These are phyloP conservation scores for Candida tammaniensis DNA, from an alignment of 805 yeast species.

Conservation along the genomic window DNA sequence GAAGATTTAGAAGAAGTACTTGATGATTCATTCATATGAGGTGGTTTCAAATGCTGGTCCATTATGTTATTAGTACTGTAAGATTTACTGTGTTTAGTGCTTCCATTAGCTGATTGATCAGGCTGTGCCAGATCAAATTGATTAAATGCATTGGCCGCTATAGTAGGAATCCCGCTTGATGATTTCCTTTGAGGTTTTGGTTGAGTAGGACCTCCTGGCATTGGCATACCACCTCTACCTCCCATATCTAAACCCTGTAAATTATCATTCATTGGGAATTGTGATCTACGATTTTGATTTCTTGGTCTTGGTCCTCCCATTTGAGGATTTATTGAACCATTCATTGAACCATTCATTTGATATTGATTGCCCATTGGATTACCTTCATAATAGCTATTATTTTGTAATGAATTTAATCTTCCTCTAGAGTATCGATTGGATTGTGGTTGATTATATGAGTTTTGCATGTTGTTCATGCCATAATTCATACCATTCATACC, in stretches of 20 bases:
- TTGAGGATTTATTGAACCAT: conserved; percentile 4
- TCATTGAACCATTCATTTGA: conserved; percentile 1
- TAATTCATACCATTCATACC: conserved; percentile 10
- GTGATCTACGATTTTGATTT: conserved; percentile 35
- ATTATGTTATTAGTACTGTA: conserved; percentile 13
- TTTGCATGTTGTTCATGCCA: conserved; percentile 7
- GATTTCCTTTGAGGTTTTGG: conserved; percentile 14
- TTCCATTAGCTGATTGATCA: background rate
- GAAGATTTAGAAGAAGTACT: conserved; percentile 13
- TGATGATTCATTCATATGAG: conserved; percentile 12
- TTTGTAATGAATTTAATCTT: conserved; percentile 15
- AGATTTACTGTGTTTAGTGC: conserved; percentile 11
- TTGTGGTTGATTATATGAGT: conserved; percentile 6
- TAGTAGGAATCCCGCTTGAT: conserved; percentile 13
- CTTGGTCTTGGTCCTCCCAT: conserved; percentile 19
- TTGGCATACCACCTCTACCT: conserved; percentile 49
- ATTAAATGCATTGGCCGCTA: conserved; percentile 9
- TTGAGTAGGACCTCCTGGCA: conserved; percentile 23
- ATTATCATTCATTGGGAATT: conserved; percentile 25
- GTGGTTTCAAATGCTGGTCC: conserved; percentile 20
- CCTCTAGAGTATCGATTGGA: conserved; percentile 8
- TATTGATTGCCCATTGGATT: background rate
- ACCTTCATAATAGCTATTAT: conserved; percentile 10
- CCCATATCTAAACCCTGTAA: conserved; percentile 38
- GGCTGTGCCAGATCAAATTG: conserved; percentile 3